phyloP scores from a whole-genome alignment of 768 basidiomycete genomes.

The Sarcodon sp. region DNA sequence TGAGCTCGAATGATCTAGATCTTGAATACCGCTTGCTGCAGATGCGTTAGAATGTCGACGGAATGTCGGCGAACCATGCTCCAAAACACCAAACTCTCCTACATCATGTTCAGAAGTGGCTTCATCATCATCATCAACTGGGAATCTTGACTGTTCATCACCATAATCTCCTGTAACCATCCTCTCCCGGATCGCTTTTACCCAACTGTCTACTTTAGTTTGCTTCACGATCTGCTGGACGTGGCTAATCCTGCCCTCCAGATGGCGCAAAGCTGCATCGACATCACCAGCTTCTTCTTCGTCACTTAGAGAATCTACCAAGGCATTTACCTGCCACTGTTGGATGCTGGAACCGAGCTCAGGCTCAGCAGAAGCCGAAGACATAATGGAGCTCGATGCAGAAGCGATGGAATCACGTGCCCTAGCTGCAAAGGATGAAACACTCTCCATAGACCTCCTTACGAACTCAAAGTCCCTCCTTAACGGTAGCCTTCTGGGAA shows the following conservation, averaged over 20 bases:
- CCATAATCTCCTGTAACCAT: conserved; percentile 52
- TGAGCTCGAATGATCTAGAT: neutral
- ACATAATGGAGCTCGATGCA: conserved; percentile 23
- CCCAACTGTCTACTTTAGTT: conserved; percentile 75
- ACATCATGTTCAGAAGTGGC: conserved; percentile 13
- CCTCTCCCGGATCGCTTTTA: conserved; percentile 56
- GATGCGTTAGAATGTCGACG: neutral
- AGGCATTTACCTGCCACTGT: conserved; percentile 76
- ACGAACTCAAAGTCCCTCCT: conserved; percentile 78
- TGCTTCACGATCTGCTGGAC: conserved; percentile 57
- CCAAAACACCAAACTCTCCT: neutral
- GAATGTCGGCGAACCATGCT: neutral
- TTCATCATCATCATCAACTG: conserved; percentile 32
- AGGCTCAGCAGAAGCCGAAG: conserved; percentile 18
- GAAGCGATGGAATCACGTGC: conserved; percentile 49
- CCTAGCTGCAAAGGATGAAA: conserved; percentile 62
- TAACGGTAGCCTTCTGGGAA: conserved; percentile 48
- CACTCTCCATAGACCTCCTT: conserved; percentile 50
- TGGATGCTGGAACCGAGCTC: conserved; percentile 40
- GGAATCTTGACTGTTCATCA: conserved; percentile 46
- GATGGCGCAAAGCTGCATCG: conserved; percentile 63
- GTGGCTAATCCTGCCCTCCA: conserved; percentile 81
- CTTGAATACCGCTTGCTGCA: neutral
- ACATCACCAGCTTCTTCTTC: conserved; percentile 71
- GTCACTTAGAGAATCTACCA: conserved; percentile 59